Evolutionary conservation across 176 grass and related monocot genomes (phyloP), one percentile per base, ranked within the genome.

Genomic region (Oryza meridionalis): DNA sequence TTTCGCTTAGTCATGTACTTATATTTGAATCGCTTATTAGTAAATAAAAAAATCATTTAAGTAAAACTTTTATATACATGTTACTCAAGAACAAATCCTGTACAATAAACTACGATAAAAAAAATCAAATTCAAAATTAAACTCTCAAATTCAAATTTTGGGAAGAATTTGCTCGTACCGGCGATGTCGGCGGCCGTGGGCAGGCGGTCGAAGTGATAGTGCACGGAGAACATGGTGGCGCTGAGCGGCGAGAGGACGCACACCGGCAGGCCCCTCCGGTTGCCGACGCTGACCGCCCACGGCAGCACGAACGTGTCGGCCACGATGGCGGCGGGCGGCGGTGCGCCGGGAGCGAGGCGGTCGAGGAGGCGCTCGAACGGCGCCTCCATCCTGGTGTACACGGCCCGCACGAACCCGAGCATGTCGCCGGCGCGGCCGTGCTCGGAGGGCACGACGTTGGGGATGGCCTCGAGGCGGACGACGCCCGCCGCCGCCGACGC

Each of bases 361-460:
- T 72, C 77, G 74, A 92, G 90, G 9, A 88, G 82, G 1, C 21
- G 55, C 37, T 84, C 82, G 15, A 92, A 83, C 21, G 90, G 82
- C 19, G 16, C 29, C 35, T 32, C 82, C 86, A 88, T 86, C 42
- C 42, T 71, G 58, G 73, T 78, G 67, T 67, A 81, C 12, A 92
- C 86, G 11, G 86, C 86, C 14, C 68, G 70, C 19, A 88, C 3
- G 67, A 92, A 88, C 72, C 85, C 73, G 6, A 2, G 2, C 51
- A 81, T 38, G 59, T 91, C 86, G 33, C 49, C 77, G 61, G 76
- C 76, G 40, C 76, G 89, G 59, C 53, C 67, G 17, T 59, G 44
- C 75, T 89, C 86, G 64, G 90, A 89, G 12, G 90, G 83, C 33
- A 92, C 79, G 59, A 81, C 83, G 43, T 92, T 89, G 16, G 90